Evolutionary conservation across 2,329 filamentous ascomycete species (phyloP), one percentile per base, ranked within the genome.

Genomic region (Cadophora luteo-olivacea): DNA sequence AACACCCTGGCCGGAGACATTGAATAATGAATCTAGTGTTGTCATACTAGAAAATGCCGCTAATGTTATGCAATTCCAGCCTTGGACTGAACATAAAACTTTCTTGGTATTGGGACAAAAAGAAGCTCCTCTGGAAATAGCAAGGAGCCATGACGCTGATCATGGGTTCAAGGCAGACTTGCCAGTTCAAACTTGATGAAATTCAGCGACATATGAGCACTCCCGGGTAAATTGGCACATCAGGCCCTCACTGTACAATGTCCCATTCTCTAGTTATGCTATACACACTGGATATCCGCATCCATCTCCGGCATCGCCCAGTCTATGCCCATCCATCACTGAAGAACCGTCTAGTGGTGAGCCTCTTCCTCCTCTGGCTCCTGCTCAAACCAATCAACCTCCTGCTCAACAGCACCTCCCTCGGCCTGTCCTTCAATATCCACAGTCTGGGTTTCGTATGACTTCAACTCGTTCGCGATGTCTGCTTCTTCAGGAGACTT

Each of bases 361-460:
- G 68, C 72, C 12, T 65, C 69, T 67, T 90, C 85, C 74, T 87
- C 88, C 78, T 79, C 77, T 51, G 74, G 74, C 85, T 94, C 91
- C 80, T 93, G 90, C 82, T 94, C 93, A 76, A 97, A 92, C 93
- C 94, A 97, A 84, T 90, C 83, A 76, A 86, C 83, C 69, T 87
- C 81, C 69, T 71, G 83, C 70, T 90, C 86, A 67, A 87, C 84
- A 80, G 88, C 86, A 73, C 86, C 86, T 70, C 83, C 81, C 75
- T 86, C 84, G 74, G 92, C 88, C 82, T 93, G 89, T 75, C 95
- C 95, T 86, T 98, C 95, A 74, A 98, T 91, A 84, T 99, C 96
- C 75, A 97, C 94, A 77, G 91, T 88, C 87, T 97, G 93, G 80
- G 84, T 88, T 88, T 98, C 95, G 88, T 99, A 99, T 80, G 93